phyloP scores from a whole-genome alignment of 2,329 filamentous ascomycete species.

The Pyrenochaeta sp. region DNA sequence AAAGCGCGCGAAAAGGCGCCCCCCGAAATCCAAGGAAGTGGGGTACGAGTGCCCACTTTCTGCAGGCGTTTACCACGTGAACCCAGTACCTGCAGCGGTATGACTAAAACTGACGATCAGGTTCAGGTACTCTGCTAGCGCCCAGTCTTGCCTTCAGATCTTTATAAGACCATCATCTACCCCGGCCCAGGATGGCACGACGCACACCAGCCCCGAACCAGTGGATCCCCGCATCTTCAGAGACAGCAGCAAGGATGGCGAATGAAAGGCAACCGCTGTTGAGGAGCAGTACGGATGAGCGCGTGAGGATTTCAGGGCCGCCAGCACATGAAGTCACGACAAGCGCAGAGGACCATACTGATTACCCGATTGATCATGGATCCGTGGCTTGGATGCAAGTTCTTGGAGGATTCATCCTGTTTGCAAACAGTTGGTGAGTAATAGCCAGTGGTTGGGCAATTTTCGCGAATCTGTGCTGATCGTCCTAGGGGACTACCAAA shows the following conservation, averaged over 20 bases:
- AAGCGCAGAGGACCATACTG: slow-evolving; percentile 12
- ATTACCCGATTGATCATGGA: slow-evolving; percentile 38
- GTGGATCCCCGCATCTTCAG: neutral
- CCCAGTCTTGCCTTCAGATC: neutral
- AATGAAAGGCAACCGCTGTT: slow-evolving; percentile 20
- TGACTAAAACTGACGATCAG: slow-evolving; percentile 12
- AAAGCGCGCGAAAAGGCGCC: too few species aligned
- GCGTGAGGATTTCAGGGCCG: slow-evolving; percentile 1
- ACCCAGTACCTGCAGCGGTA: slow-evolving; percentile 10
- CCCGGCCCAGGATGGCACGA: slow-evolving; percentile 2
- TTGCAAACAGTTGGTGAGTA: slow-evolving; percentile 51
- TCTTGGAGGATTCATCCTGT: slow-evolving; percentile 52
- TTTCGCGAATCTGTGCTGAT: neutral
- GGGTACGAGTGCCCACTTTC: neutral
- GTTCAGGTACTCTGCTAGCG: slow-evolving; percentile 4
- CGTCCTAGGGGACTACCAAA: slow-evolving; percentile 43
- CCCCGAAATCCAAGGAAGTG: neutral
- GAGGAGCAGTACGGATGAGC: slow-evolving; percentile 8
- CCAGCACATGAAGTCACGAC: slow-evolving; percentile 18
- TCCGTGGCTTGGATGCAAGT: slow-evolving; percentile 55
- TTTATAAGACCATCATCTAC: neutral
- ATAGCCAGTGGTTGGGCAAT: too few species aligned
- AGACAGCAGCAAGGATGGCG: slow-evolving; percentile 2
- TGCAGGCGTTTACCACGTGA: slow-evolving; percentile 2
- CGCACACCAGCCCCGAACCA: slow-evolving; percentile 2